Base-by-base conservation (phyloP, 1,284 basidiomycete genomes). In the Phellinidium pouzarii region DNA sequence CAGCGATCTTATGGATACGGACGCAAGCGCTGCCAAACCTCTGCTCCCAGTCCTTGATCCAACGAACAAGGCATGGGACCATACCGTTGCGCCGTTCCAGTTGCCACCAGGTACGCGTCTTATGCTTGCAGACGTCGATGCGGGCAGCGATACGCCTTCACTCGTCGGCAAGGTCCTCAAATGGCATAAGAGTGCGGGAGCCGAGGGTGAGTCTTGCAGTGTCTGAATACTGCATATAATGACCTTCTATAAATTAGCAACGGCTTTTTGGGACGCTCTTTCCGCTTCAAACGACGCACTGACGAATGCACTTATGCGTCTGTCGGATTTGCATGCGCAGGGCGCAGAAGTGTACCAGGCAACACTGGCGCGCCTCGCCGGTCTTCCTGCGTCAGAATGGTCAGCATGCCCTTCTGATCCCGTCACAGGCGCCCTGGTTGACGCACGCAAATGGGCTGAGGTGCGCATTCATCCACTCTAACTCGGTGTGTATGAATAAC, bases 81-180 rank as follows among this genome's bases (percentile, higher is more conserved):
- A 84, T 61, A 66, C 63, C 42, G 76, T 86, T 8, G 67, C 73
- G 52, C 77, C 82, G 0, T 91, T 96, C 67, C 75, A 79, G 48
- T 80, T 97, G 20, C 94, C 94, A 1, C 87, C 87, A 0, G 71
- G 82, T 44, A 82, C 89, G 17, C 75, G 89, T 38, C 75, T 97
- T 29, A 78, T 96, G 68, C 76, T 97, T 27, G 94, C 92, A 22
- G 94, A 97, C 63, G 91, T 97, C 4, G 90, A 94, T 62, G 90
- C 89, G 2, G 94, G 94, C 8, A 94, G 88, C 59, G 88, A 96
- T 64, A 96, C 94, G 1, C 94, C 94, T 1, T 90, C 88, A 44
- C 80, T 96, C 50, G 91, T 94, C 3, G 82, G 87, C 26, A 86
- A 91, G 66, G 94, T 97, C 1, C 70, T 94, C 54, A 82, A 82